Evolutionary conservation across 2,329 filamentous ascomycete species (phyloP), one percentile per base, ranked within the genome.

Genomic region (Alternaria triticina): DNA sequence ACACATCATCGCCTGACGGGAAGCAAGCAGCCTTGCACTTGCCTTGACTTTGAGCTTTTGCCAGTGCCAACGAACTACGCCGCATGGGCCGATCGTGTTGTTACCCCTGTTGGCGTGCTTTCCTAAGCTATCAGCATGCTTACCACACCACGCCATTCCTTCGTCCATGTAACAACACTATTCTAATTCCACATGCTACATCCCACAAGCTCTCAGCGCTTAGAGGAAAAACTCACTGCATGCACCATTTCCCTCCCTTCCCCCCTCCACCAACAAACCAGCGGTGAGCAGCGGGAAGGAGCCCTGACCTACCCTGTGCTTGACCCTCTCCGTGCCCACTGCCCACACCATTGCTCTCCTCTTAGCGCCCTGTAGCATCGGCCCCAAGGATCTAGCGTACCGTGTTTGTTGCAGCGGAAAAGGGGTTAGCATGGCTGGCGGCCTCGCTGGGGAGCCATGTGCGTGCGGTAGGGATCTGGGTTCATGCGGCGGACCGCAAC

Each of bases 391-490:
- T 40, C 28, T 58, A 58, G 56, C 46, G 56, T 58, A 58, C 56
- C 56, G 56, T 58, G 49, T 58, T 50, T 58, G 46, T 50, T 58
- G 56, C 56, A 58, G 46, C 56, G 56, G 56, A 52, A 58, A 58
- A 57, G 55, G 45, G 55, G 15, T 50, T 57, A 57, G 55, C 4
- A 17, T n/a, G 55, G 20, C 55, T 49, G 55, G 55, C 36, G 36
- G 30, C 28, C 28, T 52, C 9, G 49, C 49, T 36, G 30, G 28
- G 30, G 49, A 11, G 55, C 55, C 55, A 50, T 36, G 30, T 40
- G 28, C 55, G 46, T 40, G 28, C 55, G 23, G 33, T 44, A 44
- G 43, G 36, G 36, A 28, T 55, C 52, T 55, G 40, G 52, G 52
- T 52, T 52, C 49, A 52, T 52, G 49, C 49, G 30, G 33, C 52